Evolutionary conservation across 2,329 filamentous ascomycete species (phyloP), one percentile per base, ranked within the genome.

Genomic region (Cryphonectria naterciae): DNA sequence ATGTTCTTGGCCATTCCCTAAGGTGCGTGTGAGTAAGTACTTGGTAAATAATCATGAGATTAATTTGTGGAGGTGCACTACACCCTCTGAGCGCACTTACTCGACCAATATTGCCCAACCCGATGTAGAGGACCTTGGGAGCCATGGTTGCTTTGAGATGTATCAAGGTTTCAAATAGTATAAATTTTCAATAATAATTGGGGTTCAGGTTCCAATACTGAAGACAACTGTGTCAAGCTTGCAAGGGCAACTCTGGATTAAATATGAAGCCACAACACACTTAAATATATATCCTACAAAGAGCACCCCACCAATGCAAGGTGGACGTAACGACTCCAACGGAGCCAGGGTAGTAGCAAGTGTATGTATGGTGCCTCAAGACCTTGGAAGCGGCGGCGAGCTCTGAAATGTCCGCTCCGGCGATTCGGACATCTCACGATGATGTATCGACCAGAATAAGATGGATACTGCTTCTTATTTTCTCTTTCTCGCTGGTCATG

Each of bases 1-100:
- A 98, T 84, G 79, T 97, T 97, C 81, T 91, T 92, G 81, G 86
- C 89, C 93, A 97, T 97, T 74, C 91, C 93, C 92, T 94, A 72
- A 72, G 56, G 39, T 22, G 32, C 2, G 43, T 46, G 64, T 74
- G 39, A 75, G 72, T 41, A 46, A 46, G 64, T n/a, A n/a, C n/a
- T n/a, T n/a, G n/a, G n/a, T 74, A 46, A 75, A 71, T 39, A 54
- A 39, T 54, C 11, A 15, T 62, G 19, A 22, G 41, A 56, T 56
- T 5, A n/a, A 39, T 22, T 10, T 11, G 4, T 32, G 46, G 22
- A 49, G 22, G 5, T 35, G 11, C 2, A 39, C 32, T 32, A 2
- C 15, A 19, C 1, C 4, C 32, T 2, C n/a, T 28, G 15, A 56
- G 22, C 46, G 35, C 11, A 81, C 88, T 83, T 83, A 92, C 92